Evolutionary conservation across 2,329 filamentous ascomycete species (phyloP), one percentile per base, ranked within the genome.

Genomic region (Colletotrichum graminicola): DNA sequence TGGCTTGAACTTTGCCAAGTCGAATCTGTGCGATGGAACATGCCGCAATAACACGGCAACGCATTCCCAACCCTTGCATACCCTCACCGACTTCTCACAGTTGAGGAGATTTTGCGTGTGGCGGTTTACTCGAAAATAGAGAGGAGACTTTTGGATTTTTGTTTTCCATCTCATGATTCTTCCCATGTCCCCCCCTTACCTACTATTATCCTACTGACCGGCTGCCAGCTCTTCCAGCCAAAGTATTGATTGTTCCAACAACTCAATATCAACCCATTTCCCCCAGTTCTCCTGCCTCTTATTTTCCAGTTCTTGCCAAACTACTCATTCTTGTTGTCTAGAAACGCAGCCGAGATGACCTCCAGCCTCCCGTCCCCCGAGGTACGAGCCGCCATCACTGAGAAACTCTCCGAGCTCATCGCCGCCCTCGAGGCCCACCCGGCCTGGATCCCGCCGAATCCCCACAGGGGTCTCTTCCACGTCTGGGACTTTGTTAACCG

Each of bases 401-500:
- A 74, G 39, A 74, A 72, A 26, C 74, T 82, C 62, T 67, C 66
- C 23, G 74, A 76, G 39, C 75, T 82, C 68, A 66, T 78, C 73
- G 66, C 64, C 3, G 76, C 80, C 67, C 66, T 82, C 57, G 75
- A 80, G 63, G 49, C 75, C 45, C 79, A 80, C 69, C 71, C 77
- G 5, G 59, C 73, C 26, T 80, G 79, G 77, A 76, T 72, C 61
- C 67, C 73, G 36, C 75, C 75, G n/a, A 74, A 73, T 21, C 76
- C 76, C 41, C 75, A 80, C 66, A 74, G 76, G 23, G 78, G 79
- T 21, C 78, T 84, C 51, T 81, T 76, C 65, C 76, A 82, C 73
- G 73, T 82, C 41, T 84, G 80, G 80, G 82, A 84, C 73, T 85
- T 84, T 73, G 80, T 80, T 56, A 79, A 77, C 68, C 79, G 81